Conservation (phyloP, 768 basidiomycete species). For the Tulasnella sp. region DNA sequence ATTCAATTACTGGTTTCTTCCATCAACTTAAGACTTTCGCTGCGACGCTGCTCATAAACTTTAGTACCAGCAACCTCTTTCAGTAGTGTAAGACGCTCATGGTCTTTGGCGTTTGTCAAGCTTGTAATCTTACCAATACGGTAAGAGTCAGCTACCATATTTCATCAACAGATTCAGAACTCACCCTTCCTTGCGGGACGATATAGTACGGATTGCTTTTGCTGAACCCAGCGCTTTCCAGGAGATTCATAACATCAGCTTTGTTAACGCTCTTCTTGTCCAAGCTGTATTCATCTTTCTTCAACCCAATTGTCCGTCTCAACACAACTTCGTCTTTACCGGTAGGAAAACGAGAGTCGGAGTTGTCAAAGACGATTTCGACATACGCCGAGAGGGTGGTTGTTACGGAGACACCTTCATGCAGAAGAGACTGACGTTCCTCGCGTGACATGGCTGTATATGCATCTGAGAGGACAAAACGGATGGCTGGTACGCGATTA, state of each 20-base stretch:
- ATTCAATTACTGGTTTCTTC: constrained; percentile 52
- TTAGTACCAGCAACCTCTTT: constrained; percentile 98
- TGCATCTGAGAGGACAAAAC: constrained; percentile 94
- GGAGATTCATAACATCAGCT: constrained; percentile 93
- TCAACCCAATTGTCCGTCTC: constrained; percentile 87
- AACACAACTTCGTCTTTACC: constrained; percentile 76
- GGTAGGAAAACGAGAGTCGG: constrained; percentile 88
- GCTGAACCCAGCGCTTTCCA: constrained; percentile 95
- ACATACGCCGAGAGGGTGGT: constrained; percentile 90
- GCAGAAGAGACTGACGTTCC: constrained; percentile 83
- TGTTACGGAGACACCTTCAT: constrained; percentile 80
- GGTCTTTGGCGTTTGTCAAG: constrained; percentile 92
- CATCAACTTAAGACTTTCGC: constrained; percentile 93
- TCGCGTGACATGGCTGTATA: constrained; percentile 92
- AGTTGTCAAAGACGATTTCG: constrained; percentile 95
- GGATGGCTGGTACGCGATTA: constrained; percentile 49
- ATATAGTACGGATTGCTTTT: constrained; percentile 99
- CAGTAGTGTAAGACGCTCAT: constrained; percentile 81
- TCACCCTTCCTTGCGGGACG: constrained; percentile 90
- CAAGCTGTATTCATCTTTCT: constrained; percentile 97
- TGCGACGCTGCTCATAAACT: constrained; percentile 87
- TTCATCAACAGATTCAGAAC: constrained; percentile 27
- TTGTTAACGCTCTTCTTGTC: constrained; percentile 93
- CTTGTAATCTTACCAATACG: constrained; percentile 60
- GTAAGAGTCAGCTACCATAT: too few relatives aligned